Evolutionary conservation across 1,139 yeast species (phyloP).

Genomic region (Pichia sp.): DNA sequence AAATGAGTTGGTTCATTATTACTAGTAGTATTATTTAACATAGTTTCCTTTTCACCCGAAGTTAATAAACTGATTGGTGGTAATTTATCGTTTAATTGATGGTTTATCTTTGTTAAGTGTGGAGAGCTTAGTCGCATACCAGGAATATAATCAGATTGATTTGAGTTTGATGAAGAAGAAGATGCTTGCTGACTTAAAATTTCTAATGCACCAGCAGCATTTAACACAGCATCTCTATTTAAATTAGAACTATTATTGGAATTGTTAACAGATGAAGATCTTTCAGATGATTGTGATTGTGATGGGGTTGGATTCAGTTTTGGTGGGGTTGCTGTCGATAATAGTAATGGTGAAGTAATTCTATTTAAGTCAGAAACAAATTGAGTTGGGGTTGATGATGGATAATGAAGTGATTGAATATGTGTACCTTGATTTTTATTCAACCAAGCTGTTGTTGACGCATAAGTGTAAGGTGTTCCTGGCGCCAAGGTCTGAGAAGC

Average conservation of each 20-base stretch:
- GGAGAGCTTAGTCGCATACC: conserved; percentile 27
- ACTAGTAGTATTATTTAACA: not conserved
- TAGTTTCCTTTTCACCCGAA: conserved; percentile 15
- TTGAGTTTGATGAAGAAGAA: conserved; percentile 4
- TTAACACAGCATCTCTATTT: conserved; percentile 27
- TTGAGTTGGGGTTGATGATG: conserved; percentile 63
- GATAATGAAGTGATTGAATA: conserved; percentile 54
- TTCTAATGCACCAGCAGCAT: conserved; percentile 58
- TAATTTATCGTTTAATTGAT: conserved; percentile 13
- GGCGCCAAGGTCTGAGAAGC: conserved; percentile 18
- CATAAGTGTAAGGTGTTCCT: conserved; percentile 29
- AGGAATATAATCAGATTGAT: conserved; percentile 24
- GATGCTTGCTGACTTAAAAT: conserved; percentile 31
- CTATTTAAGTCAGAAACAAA: conserved; percentile 59
- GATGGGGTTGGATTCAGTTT: conserved; percentile 27
- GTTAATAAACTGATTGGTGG: conserved; percentile 24
- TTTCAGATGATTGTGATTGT: conserved; percentile 29
- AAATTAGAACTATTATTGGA: conserved; percentile 11
- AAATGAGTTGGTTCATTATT: conserved; percentile 14
- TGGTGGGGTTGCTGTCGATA: conserved; percentile 34
- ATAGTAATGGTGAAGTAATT: conserved; percentile 57
- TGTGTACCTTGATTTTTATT: conserved; percentile 27
- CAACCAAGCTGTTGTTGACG: conserved; percentile 24
- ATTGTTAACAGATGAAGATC: conserved; percentile 23
- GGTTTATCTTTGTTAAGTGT: conserved; percentile 5